Evolutionary conservation across 2,329 filamentous ascomycete species (phyloP).

Genomic region (Dryadomyces sulphureus): DNA sequence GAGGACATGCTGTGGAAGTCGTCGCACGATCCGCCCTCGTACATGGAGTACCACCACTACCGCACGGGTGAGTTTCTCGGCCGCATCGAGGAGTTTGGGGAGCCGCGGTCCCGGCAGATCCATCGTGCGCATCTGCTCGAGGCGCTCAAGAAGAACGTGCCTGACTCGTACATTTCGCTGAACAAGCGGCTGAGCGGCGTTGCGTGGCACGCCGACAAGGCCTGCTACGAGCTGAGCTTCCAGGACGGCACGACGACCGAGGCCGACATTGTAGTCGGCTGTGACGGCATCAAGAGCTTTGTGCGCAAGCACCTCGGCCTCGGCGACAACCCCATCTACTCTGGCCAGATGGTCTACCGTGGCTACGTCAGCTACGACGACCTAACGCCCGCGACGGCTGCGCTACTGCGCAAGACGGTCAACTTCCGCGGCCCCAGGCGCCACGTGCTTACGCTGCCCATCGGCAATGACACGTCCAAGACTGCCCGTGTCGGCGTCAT

Average conservation of each 20-base stretch:
- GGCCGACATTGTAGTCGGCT: slow-evolving; percentile 36
- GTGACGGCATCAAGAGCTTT: slow-evolving; percentile 48
- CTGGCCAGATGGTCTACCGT: slow-evolving; percentile 46
- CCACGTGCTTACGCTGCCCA: slow-evolving; percentile 23
- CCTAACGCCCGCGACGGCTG: slow-evolving; percentile 7
- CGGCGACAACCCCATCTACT: slow-evolving; percentile 30
- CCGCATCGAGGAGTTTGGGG: slow-evolving; percentile 10
- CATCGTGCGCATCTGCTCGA: slow-evolving; percentile 9
- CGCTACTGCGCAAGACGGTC: slow-evolving; percentile 43
- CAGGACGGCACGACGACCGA: slow-evolving; percentile 14
- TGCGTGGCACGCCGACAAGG: neutral
- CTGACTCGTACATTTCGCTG: slow-evolving; percentile 3
- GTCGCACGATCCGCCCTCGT: slow-evolving; percentile 6
- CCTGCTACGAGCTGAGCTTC: slow-evolving; percentile 12
- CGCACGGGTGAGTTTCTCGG: slow-evolving; percentile 15
- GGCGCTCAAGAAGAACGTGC: slow-evolving; percentile 4
- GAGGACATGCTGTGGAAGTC: slow-evolving; percentile 11
- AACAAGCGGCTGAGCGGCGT: slow-evolving; percentile 5
- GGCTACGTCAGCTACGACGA: slow-evolving; percentile 18
- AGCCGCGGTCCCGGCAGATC: slow-evolving; percentile 9
- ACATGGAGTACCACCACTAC: slow-evolving; percentile 18
- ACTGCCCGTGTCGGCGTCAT: slow-evolving; percentile 19
- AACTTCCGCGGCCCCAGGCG: slow-evolving; percentile 23
- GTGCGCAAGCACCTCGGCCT: slow-evolving; percentile 31
- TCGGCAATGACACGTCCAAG: slow-evolving; percentile 20